phyloP scores from a whole-genome alignment of 179 eudicot genomes.

The Sideroxylon spinosum region DNA sequence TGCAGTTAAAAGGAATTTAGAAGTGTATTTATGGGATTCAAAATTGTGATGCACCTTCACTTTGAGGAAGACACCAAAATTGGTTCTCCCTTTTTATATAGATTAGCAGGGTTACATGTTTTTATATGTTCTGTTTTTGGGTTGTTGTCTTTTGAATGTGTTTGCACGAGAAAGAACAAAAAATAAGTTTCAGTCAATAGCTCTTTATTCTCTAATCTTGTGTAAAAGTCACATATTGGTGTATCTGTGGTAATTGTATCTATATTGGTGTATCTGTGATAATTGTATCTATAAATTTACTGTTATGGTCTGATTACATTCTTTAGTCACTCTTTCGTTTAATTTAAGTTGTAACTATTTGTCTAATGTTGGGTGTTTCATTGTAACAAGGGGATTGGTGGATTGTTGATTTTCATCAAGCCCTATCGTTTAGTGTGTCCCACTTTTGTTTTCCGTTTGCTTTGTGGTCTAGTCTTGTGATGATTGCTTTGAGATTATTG shows the following conservation, averaged over 20 bases:
- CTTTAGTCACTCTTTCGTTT: not conserved
- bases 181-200: not conserved
- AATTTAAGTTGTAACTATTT: not conserved
- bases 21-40: too few relatives aligned
- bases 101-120: too few relatives aligned
- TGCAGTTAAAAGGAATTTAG: too few relatives aligned
- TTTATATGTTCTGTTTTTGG: not conserved
- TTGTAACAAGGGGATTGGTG: not conserved
- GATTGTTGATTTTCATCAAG: not conserved
- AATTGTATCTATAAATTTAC: not conserved
- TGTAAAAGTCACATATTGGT: not conserved
- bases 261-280: not conserved
- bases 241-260: not conserved
- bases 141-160: not conserved
- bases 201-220: not conserved
- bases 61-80: too few relatives aligned
- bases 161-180: not conserved
- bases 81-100: too few relatives aligned
- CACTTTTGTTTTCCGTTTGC: not conserved
- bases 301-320: not conserved
- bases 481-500: conserved; percentile 10
- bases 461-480: not conserved
- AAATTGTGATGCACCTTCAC: too few relatives aligned
- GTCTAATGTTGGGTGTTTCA: not conserved
- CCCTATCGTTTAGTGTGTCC: not conserved